Evolutionary conservation across 2,329 filamentous ascomycete genomes (phyloP).

Genomic region (Xylariaceae sp.): DNA sequence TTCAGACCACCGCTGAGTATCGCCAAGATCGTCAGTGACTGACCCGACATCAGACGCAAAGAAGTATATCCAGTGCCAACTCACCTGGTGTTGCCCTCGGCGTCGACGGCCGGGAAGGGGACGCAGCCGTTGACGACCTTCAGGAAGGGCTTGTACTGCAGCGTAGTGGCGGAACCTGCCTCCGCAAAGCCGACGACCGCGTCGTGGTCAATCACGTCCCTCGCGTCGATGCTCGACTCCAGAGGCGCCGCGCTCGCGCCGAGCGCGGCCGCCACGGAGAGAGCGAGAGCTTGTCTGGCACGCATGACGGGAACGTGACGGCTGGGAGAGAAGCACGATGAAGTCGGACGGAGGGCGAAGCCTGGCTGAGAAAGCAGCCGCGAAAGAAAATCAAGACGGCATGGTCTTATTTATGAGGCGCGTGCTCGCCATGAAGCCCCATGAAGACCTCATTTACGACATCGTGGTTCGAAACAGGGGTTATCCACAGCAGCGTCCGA

Average conservation of each 20-base stretch:
- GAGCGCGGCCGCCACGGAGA: constrained; percentile 6
- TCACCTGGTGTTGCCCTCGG: constrained; percentile 30
- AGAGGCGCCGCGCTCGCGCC: constrained; percentile 6
- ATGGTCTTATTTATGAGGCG: too few species aligned
- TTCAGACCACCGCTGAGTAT: constrained; percentile 21
- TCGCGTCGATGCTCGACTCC: constrained; percentile 8
- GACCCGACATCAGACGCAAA: background rate
- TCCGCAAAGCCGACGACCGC: constrained; percentile 44
- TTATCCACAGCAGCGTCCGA: too few species aligned
- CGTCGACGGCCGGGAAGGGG: constrained; percentile 50
- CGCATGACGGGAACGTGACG: constrained; percentile 14
- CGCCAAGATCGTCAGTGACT: background rate
- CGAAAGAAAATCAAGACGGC: too few species aligned
- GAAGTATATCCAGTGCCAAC: too few species aligned
- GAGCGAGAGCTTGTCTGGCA: constrained; percentile 4
- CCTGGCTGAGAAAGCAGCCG: too few species aligned
- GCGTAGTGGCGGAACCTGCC: constrained; percentile 38
- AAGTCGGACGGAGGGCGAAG: too few species aligned
- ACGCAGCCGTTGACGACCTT: constrained; percentile 49
- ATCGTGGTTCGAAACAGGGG: too few species aligned
- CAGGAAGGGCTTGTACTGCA: constrained; percentile 45
- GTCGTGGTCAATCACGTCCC: constrained; percentile 22
- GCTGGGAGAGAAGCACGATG: too few species aligned
- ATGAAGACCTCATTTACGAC: too few species aligned
- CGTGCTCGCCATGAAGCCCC: too few species aligned